These are phyloP conservation scores for Trypanosoma rangeli DNA, from an alignment of 208 protist species.

Conservation along the genomic window DNA sequence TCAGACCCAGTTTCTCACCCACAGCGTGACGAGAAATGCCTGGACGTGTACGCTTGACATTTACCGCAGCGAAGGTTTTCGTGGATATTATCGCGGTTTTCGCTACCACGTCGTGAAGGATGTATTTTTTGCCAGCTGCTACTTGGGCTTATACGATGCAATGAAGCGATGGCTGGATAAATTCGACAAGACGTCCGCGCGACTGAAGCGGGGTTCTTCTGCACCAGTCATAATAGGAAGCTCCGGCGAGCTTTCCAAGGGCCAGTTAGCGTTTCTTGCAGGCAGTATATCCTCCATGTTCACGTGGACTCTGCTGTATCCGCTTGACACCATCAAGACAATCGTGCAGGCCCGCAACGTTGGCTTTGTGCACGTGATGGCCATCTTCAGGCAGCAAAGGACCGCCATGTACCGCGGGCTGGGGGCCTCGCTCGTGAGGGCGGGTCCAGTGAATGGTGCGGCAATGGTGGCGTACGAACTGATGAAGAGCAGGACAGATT, in stretches of 20 bases:
- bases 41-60: conserved; percentile 76
- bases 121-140: conserved; percentile 67
- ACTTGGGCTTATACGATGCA: conserved; percentile 76
- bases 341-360: conserved; percentile 69
- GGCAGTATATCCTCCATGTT: conserved; percentile 61
- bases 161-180: conserved; percentile 10
- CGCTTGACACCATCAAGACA: conserved; percentile 87
- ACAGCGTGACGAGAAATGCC: conserved; percentile 51
- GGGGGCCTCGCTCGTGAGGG: conserved; percentile 63
- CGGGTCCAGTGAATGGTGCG: conserved; percentile 71
- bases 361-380: conserved; percentile 17
- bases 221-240: not conserved
- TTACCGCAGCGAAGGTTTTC: conserved; percentile 47
- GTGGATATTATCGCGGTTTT: conserved; percentile 82
- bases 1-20: conserved; percentile 75
- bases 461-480: conserved; percentile 81
- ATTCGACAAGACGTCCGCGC: not conserved
- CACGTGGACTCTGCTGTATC: conserved; percentile 79
- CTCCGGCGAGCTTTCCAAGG: conserved; percentile 9
- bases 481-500: conserved; percentile 21
- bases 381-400: conserved; percentile 27
- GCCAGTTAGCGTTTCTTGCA: conserved; percentile 46
- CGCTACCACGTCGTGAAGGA: conserved; percentile 74
- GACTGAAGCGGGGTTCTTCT: not conserved
- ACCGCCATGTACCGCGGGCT: conserved; percentile 62